Percentiles rank a stretch among this genome's conserved stretches.
These are phyloP conservation scores for Exophiala oligosperma DNA, from an alignment of 2,329 filamentous ascomycete species.

Conservation along the genomic window DNA sequence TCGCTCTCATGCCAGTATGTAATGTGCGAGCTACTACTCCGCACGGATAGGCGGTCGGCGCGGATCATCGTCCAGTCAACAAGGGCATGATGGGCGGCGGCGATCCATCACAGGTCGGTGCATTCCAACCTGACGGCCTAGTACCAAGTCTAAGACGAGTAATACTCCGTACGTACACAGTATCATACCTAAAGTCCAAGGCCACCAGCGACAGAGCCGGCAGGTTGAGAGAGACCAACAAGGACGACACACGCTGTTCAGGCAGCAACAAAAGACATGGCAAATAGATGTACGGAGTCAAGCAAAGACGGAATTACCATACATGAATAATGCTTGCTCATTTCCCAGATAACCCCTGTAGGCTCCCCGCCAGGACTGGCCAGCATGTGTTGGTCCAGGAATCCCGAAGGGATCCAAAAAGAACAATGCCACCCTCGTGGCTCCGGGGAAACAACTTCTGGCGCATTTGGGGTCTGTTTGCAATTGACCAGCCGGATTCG, in stretches of 20 bases:
- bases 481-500: constrained; percentile 17
- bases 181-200: neutral
- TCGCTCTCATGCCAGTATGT: neutral
- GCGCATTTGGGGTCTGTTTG: constrained; percentile 9
- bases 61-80: neutral
- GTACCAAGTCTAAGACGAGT: constrained; percentile 3
- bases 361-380: too few species aligned
- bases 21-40: too few species aligned
- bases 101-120: constrained; percentile 5
- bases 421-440: constrained; percentile 12
- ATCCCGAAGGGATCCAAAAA: neutral
- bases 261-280: too few species aligned
- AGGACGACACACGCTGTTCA: neutral
- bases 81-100: neutral
- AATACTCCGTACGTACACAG: neutral
- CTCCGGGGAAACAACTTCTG: constrained; percentile 23
- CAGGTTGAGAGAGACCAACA: neutral
- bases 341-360: neutral
- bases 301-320: neutral
- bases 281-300: too few species aligned
- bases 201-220: neutral
- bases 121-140: constrained; percentile 12
- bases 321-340: too few species aligned
- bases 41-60: neutral
- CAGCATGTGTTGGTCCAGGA: neutral